Conservation (phyloP, 805 yeast genomes). For the Pichia phayaonensis region DNA sequence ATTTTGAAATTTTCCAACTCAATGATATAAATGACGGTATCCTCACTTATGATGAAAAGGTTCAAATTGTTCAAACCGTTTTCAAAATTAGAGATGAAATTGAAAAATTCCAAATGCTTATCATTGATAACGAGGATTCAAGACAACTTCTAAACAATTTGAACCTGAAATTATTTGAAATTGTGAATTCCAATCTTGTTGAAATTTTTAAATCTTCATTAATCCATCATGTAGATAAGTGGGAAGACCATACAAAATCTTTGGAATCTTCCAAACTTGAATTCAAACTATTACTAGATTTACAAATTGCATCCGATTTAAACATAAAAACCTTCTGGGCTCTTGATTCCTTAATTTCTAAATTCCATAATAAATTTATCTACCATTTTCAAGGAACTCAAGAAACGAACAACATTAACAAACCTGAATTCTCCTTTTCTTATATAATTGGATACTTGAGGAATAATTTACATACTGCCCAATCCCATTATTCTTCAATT, state of each 20-base stretch:
- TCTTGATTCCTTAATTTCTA: constrained; percentile 37
- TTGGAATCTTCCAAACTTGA: neutral
- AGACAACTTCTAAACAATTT: neutral
- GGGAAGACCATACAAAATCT: neutral
- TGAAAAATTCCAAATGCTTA: neutral
- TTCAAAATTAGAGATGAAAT: neutral
- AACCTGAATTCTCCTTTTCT: constrained; percentile 65
- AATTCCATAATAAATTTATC: constrained; percentile 42
- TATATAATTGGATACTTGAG: constrained; percentile 39
- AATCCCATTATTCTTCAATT: constrained; percentile 22
- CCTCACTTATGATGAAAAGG: neutral
- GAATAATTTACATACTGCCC: constrained; percentile 17
- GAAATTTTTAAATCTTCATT: neutral
- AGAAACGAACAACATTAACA: constrained; percentile 57
- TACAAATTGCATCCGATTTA: neutral
- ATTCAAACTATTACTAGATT: neutral
- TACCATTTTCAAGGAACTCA: constrained; percentile 51
- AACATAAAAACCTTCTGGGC: constrained; percentile 38
- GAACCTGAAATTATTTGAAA: neutral
- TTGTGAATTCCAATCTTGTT: neutral
- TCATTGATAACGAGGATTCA: neutral
- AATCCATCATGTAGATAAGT: neutral
- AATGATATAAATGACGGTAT: neutral
- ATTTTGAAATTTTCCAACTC: constrained; percentile 2
- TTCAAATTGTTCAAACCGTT: neutral